Base-by-base conservation (phyloP, 2,329 filamentous ascomycete genomes). In the Pseudocercospora macadamiae region DNA sequence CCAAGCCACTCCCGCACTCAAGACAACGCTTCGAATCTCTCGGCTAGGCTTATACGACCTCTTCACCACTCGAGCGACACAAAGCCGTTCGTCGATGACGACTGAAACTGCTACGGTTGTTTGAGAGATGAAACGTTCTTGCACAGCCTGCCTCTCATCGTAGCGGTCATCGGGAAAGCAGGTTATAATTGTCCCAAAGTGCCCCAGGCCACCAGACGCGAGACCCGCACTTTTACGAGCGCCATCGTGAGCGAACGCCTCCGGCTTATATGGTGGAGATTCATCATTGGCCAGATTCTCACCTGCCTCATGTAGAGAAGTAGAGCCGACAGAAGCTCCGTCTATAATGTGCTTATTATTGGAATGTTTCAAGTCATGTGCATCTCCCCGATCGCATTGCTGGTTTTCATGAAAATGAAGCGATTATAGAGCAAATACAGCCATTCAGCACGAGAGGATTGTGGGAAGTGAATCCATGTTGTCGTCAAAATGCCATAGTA, bases 401-500 rank as follows among this genome's bases (percentile, higher is more conserved):
- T n/a, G n/a, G n/a, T n/a, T n/a, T n/a, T n/a, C n/a, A n/a, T n/a
- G n/a, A n/a, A n/a, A n/a, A n/a, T n/a, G n/a, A n/a, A n/a, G n/a
- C n/a, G n/a, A n/a, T n/a, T n/a, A n/a, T n/a, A n/a, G n/a, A n/a
- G n/a, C n/a, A n/a, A n/a, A n/a, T n/a, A n/a, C n/a, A n/a, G n/a
- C n/a, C n/a, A n/a, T n/a, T n/a, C n/a, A n/a, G n/a, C n/a, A n/a
- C n/a, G n/a, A n/a, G n/a, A n/a, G n/a, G n/a, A n/a, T 23, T 4
- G 14, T n/a, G 14, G 19, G 18, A 14, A 26, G 42, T 23, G 26
- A 14, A 28, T 16, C 23, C 42, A 25, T 47, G 42, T 47, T 47
- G 16, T 51, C 51, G 28, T 53, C 51, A 53, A n/a, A 39, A 26
- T 53, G 51, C 51, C 51, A 21, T 42, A 28, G 32, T 26, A 53